Evolutionary conservation across 2,329 filamentous ascomycete species (phyloP).

Genomic region (Nigrospora sphaerica): DNA sequence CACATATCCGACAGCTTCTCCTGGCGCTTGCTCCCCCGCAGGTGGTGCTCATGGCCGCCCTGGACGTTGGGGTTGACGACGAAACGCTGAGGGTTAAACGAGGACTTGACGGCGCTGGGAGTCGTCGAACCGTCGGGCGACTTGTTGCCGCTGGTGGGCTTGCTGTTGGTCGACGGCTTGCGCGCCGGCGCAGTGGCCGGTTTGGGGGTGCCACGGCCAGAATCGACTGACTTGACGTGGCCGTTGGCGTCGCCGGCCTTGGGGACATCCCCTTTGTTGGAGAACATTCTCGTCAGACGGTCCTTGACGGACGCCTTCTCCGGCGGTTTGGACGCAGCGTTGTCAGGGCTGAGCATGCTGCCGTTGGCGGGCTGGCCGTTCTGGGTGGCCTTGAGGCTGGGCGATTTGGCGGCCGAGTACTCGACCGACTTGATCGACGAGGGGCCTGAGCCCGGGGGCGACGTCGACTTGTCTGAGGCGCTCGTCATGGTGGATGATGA

Average conservation of each 20-base stretch:
- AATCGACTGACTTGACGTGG: conserved; percentile 12
- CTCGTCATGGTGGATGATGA: conserved; percentile 21
- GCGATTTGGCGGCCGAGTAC: conserved; percentile 15
- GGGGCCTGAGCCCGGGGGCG: conserved; percentile 21
- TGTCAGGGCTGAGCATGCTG: conserved; percentile 17
- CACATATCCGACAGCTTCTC: conserved; percentile 94
- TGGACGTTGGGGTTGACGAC: conserved; percentile 41
- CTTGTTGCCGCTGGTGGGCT: conserved; percentile 31
- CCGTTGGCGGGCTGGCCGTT: conserved; percentile 22
- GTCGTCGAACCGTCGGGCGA: conserved; percentile 22
- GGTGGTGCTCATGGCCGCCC: conserved; percentile 76
- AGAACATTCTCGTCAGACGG: conserved; percentile 59
- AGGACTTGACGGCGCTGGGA: conserved; percentile 19
- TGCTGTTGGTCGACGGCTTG: conserved; percentile 37
- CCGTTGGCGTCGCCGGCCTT: conserved; percentile 26
- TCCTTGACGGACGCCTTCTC: conserved; percentile 59
- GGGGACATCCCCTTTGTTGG: conserved; percentile 42
- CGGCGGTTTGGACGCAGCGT: conserved; percentile 25
- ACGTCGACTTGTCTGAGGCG: conserved; percentile 21
- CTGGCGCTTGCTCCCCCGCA: conserved; percentile 85
- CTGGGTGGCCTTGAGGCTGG: conserved; percentile 17
- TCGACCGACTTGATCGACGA: conserved; percentile 25
- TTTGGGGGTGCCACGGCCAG: conserved; percentile 14
- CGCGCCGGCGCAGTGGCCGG: conserved; percentile 30
- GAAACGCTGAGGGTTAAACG: conserved; percentile 38